Conservation (phyloP, 73 alveolate genomes). For the Symbiodinium pilosum region DNA sequence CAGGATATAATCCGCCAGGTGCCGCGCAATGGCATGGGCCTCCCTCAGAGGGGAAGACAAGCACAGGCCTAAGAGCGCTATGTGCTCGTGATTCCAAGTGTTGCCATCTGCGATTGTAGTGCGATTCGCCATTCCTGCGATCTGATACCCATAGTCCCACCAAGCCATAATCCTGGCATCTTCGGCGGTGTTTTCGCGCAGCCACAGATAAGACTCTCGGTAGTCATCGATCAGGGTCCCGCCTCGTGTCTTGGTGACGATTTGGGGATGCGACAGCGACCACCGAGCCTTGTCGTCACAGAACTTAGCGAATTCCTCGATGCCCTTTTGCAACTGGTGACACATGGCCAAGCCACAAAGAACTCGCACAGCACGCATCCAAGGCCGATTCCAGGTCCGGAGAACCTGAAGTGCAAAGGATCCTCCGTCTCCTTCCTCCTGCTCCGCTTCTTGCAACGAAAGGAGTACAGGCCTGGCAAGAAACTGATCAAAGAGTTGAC, state of each 20-base stretch:
- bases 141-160: conserved; percentile 96
- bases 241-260: conserved; percentile 38
- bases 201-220: conserved; percentile 66
- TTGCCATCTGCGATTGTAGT: conserved; percentile 97
- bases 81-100: conserved; percentile 97
- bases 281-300: conserved; percentile 74
- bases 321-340: background rate
- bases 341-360: background rate
- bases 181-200: conserved; percentile 53
- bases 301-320: conserved; percentile 28
- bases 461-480: background rate
- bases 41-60: conserved; percentile 34
- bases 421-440: background rate
- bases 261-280: conserved; percentile 61
- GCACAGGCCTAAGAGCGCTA: conserved; percentile 96
- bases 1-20: background rate
- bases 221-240: conserved; percentile 72
- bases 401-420: background rate
- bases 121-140: conserved; percentile 97
- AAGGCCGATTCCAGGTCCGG: background rate
- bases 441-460: background rate
- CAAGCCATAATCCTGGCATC: conserved; percentile 77
- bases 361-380: background rate
- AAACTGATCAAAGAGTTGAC: background rate
- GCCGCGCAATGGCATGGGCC: conserved; percentile 54